Evolutionary conservation across 208 protist genomes (phyloP), one percentile per base, ranked within the genome.

Genomic region (Trypanosoma mega): DNA sequence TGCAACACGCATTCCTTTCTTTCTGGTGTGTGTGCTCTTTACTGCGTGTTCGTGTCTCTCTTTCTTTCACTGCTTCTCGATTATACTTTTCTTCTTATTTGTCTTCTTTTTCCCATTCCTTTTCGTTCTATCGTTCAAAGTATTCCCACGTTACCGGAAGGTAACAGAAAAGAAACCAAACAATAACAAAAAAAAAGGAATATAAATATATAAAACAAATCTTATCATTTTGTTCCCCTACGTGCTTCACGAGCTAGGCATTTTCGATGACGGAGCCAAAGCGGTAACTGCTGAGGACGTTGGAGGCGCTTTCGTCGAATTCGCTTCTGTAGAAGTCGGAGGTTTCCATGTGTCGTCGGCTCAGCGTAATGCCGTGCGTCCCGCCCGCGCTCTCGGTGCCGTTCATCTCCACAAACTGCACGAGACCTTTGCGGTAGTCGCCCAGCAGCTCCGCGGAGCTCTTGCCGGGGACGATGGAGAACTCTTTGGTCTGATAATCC

Each of bases 311-410:
- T 8, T 63, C 39, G 24, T 46, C 29, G 0, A 47, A 20, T n/a
- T 24, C 30, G 33, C 60, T 56, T 18, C 36, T 11, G 43, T 68
- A 66, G 44, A 51, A 5, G 2, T 82, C 79, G 0, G 56, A 53
- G 7, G 12, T 14, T 43, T 83, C 71, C 3, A 89, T 63, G 51
- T 93, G 80, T 30, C 83, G 78, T 33, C 87, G 83, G 50, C 78
- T 85, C 24, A 94, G 71, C 0, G 87, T 94, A 26, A 94, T 48
- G 53, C 87, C 84, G 72, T 87, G 74, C 16, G 12, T 43, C 30
- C 12, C 16, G 16, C 11, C 12, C n/a, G 4, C 21, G 7, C 12
- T 7, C 5, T 43, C 18, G 23, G 51, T 20, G 36, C 9, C 18
- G 23, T 14, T 12, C n/a, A 9, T 55, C 47, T 31, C 8, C 20